Percentiles rank a stretch among this genome's conserved stretches.
phyloP scores from a whole-genome alignment of 176 grass and related monocot species.

The Hordeum marinum region DNA sequence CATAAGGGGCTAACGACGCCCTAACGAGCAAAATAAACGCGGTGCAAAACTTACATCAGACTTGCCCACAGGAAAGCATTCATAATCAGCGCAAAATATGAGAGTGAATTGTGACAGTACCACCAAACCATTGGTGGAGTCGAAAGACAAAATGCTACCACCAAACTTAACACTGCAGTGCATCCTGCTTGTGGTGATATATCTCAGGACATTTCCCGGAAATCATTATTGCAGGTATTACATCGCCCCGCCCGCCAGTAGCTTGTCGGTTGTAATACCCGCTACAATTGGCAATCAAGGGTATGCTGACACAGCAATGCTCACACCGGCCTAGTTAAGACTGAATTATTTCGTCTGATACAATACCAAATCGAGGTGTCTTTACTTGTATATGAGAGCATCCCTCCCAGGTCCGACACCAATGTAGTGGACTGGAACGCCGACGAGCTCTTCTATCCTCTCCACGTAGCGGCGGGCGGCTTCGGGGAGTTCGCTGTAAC shows the following conservation, averaged over 20 bases:
- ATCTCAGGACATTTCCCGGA: neutral
- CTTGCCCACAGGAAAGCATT: neutral
- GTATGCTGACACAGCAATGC: constrained; percentile 15
- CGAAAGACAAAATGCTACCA: constrained; percentile 7
- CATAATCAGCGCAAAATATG: constrained; percentile 7
- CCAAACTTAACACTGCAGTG: neutral
- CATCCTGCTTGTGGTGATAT: constrained; percentile 24
- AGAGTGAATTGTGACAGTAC: neutral
- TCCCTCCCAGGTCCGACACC: constrained; percentile 74
- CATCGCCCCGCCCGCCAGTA: constrained; percentile 26
- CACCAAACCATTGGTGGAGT: constrained; percentile 10
- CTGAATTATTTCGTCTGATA: neutral
- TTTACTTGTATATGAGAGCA: constrained; percentile 81
- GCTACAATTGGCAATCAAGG: constrained; percentile 1
- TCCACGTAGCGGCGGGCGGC: constrained; percentile 59
- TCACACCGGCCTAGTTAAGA: neutral
- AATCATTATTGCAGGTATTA: constrained; percentile 34
- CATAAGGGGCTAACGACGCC: neutral
- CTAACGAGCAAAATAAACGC: too few species aligned
- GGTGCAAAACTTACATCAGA: neutral
- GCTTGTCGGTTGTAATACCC: constrained; percentile 4
- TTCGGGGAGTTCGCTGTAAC: constrained; percentile 55
- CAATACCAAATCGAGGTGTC: neutral
- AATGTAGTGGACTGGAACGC: constrained; percentile 69
- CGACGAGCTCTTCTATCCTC: constrained; percentile 79